Evolutionary conservation across 331 rosid species (phyloP), one percentile per base, ranked within the genome.

Genomic region (Arachis monticola): DNA sequence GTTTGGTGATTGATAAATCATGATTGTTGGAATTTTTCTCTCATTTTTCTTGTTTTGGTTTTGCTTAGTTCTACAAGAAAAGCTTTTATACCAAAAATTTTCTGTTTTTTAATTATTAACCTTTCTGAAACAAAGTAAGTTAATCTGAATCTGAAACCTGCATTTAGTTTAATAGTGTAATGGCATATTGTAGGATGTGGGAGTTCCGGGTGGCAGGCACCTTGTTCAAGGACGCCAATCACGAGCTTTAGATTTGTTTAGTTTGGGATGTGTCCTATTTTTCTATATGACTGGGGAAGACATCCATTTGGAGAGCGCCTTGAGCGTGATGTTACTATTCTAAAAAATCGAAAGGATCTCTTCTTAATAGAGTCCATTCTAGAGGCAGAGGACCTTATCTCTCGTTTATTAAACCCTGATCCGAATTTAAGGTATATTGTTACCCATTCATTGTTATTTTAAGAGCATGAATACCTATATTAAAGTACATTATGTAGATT

Each of bases 161-260:
- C 41, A 7, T 22, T 31, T 56, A 45, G 8, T 79, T 64, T 58
- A 12, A 68, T 70, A 17, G 30, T 71, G 59, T 71, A 10, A 66
- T 60, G 61, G 17, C 59, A 47, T 41, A 76, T 14, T 72, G 63
- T 77, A 92, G 93, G 97, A 41, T 84, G 82, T 90, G 97, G 97
- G 53, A 92, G 97, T 81, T 88, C 93, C 8, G 97, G 97, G 35
- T 92, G 97, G 97, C 97, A 92, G 81, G 90, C 97, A 6, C 93
- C 96, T 92, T 85, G 84, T 77, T 69, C 87, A 70, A 7, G 90
- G 87, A 59, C 92, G 96, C 60, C 96, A 92, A 79, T 89, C 97
- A 10, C 86, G 93, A 10, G 89, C 97, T 6, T 81, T 92, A 32
- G 97, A 92, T 81, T 38, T 90, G 72, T 92, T 90, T 84, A 88